Base-by-base conservation (phyloP, 305 asterid species). In the Caryopteris hybrid region DNA sequence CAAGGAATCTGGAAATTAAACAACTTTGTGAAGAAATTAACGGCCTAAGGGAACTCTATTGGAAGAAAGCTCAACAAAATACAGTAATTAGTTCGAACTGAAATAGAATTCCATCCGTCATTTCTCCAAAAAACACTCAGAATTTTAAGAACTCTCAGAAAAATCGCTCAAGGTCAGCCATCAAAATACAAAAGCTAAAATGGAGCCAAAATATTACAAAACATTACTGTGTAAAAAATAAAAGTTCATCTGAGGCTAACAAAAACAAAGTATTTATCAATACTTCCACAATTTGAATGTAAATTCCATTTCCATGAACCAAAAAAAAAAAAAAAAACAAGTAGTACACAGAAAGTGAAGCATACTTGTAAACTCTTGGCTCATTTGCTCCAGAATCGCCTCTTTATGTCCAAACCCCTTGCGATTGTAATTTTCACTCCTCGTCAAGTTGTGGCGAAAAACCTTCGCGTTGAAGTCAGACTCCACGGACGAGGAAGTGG, bases 341-440 rank as follows among this genome's bases (percentile, higher is more conserved):
- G n/a, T n/a, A n/a, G n/a, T n/a, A n/a, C n/a, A n/a, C n/a, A n/a
- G n/a, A n/a, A n/a, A n/a, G n/a, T n/a, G 17, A 31, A 50, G 4
- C 86, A 75, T 84, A 90, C 97, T 88, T 13, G 92, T 84, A 50
- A 82, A 91, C 80, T 88, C 92, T 38, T 78, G 87, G 70, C 81
- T 86, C 90, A 91, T 82, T 45, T 74, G 87, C 64, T 88, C 85
- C 16, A 86, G 81, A 47, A 83, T 91, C 71, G 79, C 91, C 68
- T 84, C 75, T 43, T 88, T 91, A 59, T 69, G 85, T 1, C 97
- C 97, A 74, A 91, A 88, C 1, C 97, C 97, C 80, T 71, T 88
- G 65, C 95, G 87, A 68, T 88, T 91, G 66, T 86, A 88, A 72
- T 88, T 87, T 69, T 85, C 60, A 62, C 97, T 88, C 80, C 95